Evolutionary conservation across 441 rosid species (phyloP).

Genomic region (Croton setiger): DNA sequence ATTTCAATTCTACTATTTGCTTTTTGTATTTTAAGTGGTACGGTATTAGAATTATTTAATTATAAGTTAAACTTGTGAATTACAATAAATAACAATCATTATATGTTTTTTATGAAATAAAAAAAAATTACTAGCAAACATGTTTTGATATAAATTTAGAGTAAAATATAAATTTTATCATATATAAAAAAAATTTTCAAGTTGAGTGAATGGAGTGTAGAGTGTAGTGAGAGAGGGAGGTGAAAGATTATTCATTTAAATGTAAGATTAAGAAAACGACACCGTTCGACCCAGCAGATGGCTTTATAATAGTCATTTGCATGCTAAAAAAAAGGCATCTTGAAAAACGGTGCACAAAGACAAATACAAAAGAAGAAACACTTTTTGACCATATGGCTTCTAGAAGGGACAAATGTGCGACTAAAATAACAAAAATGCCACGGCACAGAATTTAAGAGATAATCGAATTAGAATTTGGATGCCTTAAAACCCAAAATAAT

Average conservation of each 20-base stretch:
- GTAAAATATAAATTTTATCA: no score
- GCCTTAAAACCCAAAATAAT: background rate
- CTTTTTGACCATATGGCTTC: constrained; percentile 34
- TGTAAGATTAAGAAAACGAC: background rate
- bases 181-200: no score
- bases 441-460: background rate
- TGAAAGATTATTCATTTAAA: background rate
- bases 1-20: no score
- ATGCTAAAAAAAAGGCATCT: constrained; percentile 27
- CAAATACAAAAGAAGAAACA: constrained; percentile 31
- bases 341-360: constrained; percentile 32
- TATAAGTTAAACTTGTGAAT: no score
- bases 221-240: no score
- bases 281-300: background rate
- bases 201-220: no score
- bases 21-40: no score
- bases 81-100: no score
- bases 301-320: background rate
- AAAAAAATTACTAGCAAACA: no score
- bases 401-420: constrained; percentile 6
- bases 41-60: no score
- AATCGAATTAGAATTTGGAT: background rate
- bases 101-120: no score
- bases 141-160: no score
- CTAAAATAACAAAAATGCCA: constrained; percentile 21